Base-by-base conservation (phyloP, 2,329 filamentous ascomycete species). In the Ilyonectria robusta region DNA sequence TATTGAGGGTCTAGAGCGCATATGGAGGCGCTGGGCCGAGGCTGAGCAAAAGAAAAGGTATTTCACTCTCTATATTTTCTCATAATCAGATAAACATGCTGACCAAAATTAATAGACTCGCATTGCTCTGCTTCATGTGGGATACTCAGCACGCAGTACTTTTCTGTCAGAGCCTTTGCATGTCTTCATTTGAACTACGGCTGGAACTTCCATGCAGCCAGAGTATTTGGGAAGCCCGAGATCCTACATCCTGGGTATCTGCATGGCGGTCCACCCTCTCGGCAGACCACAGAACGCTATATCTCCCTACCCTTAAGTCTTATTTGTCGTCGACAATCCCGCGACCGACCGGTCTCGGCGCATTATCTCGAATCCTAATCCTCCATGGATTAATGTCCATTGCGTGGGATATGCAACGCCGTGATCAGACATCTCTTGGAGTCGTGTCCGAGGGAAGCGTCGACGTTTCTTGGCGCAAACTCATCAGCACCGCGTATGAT, bases 91-190 rank as follows among this genome's bases (percentile, higher is more conserved):
- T 5, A 10, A 15, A 15, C 33, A 35, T 35, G 35, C 62, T 68
- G 37, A 68, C 58, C 8, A 17, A 17, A 3, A n/a, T 59, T 7
- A 53, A 17, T 33, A 84, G 84, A 59, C 78, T 89, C 0, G 87
- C 88, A 0, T 83, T 90, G 44, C 80, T 89, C 6, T 91, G 88
- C 72, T 92, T 91, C 74, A 87, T 91, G 81, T 91, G 89, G 89
- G 89, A 91, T 70, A 89, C 88, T 0, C 88, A 91, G 61, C 88
- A 91, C 66, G 88, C 89, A 0, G 87, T 91, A 0, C 80, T 91
- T 0, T 91, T 91, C 75, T 90, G 87, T n/a, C 89, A 91, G 72
- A 89, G 87, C 5, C 82, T 91, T 0, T 91, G 89, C 77, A 91
- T 91, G 88, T 91, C 88, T 1, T 87, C 88, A 0, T 91, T 91